Percentiles rank a stretch among this genome's conserved stretches.
These are phyloP conservation scores for Chrysosporium keratinophilum DNA, from an alignment of 2,329 filamentous ascomycete genomes.

Conservation along the genomic window DNA sequence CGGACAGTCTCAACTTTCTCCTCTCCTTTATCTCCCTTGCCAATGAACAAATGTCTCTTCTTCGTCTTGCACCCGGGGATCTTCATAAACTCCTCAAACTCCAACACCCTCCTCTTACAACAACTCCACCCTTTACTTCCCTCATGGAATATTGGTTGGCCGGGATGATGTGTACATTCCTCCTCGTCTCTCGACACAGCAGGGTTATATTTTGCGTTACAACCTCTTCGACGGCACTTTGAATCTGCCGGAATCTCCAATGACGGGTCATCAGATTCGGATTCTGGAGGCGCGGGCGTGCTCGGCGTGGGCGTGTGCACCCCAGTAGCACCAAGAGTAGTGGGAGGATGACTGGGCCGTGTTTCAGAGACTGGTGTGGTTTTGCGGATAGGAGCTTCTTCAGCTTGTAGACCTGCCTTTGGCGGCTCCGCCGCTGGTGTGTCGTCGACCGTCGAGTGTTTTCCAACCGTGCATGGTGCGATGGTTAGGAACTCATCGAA, in stretches of 20 bases:
- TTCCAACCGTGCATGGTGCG: conserved; percentile 82
- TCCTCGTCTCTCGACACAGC: conserved; percentile 55
- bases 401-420: conserved; percentile 22
- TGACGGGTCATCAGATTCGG: conserved; percentile 75
- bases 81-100: conserved; percentile 97
- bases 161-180: conserved; percentile 79
- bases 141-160: conserved; percentile 88
- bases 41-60: conserved; percentile 71
- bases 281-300: conserved; percentile 54
- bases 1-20: conserved; percentile 69
- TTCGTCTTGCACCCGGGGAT: conserved; percentile 85
- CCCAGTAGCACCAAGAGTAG: conserved; percentile 25
- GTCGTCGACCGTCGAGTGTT: conserved; percentile 79
- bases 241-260: conserved; percentile 62
- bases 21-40: conserved; percentile 59
- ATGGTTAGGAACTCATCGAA: conserved; percentile 98
- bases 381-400: conserved; percentile 18
- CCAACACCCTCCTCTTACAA: conserved; percentile 87
- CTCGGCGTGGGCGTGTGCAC: conserved; percentile 28
- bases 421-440: conserved; percentile 43
- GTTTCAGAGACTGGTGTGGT: conserved; percentile 18
- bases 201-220: conserved; percentile 54
- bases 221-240: conserved; percentile 67
- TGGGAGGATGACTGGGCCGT: conserved; percentile 20
- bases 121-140: conserved; percentile 96